Percentiles rank a stretch among this genome's conserved stretches.
Conservation (phyloP, 1,139 yeast species). For the Yamadazyma triangularis region DNA sequence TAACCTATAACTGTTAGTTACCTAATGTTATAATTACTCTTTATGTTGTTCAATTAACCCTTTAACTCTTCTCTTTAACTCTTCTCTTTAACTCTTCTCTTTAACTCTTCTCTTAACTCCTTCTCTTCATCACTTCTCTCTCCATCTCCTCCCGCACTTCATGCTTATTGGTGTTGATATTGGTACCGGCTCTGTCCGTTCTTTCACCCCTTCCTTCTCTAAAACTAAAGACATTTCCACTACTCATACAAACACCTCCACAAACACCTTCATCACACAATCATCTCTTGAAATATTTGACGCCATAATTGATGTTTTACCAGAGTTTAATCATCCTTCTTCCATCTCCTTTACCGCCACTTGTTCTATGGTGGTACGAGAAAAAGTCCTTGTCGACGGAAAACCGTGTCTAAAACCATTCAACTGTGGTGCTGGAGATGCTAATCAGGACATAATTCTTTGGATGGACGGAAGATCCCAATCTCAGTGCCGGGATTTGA, state of each 20-base stretch:
- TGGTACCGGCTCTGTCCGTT: constrained; percentile 50
- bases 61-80: no score
- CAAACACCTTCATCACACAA: no score
- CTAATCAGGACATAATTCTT: constrained; percentile 40
- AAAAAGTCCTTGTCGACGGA: constrained; percentile 10
- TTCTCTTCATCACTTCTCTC: no score
- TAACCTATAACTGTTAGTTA: no score
- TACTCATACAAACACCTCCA: constrained; percentile 9
- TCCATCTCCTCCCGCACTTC: no score
- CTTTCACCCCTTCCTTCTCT: constrained; percentile 7
- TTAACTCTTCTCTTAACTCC: no score
- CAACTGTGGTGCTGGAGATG: constrained; percentile 15
- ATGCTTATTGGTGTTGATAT: constrained; percentile 45
- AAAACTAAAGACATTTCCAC: constrained; percentile 12
- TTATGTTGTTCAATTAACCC: no score
- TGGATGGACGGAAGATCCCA: constrained; percentile 58
- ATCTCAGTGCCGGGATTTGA: constrained; percentile 28
- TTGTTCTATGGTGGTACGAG: constrained; percentile 48
- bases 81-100: no score
- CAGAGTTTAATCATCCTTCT: constrained; percentile 8
- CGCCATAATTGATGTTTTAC: constrained; percentile 8
- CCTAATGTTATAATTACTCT: no score
- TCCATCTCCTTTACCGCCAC: constrained; percentile 42
- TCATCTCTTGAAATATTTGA: constrained; percentile 32
- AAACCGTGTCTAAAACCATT: constrained; percentile 21